Conservation (phyloP, 768 basidiomycete species). For the Macrolepiota dolichaula region DNA sequence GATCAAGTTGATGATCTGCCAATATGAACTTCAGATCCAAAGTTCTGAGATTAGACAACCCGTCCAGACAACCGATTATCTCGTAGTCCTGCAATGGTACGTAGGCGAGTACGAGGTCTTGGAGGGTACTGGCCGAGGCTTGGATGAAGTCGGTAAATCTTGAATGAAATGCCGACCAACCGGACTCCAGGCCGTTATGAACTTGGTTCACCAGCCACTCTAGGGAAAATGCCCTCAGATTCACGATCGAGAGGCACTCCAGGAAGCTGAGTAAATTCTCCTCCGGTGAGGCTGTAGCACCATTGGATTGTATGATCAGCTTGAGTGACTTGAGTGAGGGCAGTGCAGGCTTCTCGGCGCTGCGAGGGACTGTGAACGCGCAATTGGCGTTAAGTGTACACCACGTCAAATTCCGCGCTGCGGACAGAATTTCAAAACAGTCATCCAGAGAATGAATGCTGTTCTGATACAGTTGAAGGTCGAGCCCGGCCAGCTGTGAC, state of each 20-base stretch:
- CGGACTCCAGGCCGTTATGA: neutral
- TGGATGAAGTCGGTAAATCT: constrained; percentile 28
- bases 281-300: constrained; percentile 16
- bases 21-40: constrained; percentile 34
- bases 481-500: constrained; percentile 33
- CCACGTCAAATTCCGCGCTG: constrained; percentile 25
- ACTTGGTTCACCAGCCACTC: constrained; percentile 28
- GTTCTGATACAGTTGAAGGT: constrained; percentile 32
- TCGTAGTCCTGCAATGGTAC: constrained; percentile 34
- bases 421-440: constrained; percentile 29
- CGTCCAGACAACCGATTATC: constrained; percentile 27
- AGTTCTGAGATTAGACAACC: constrained; percentile 24
- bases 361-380: constrained; percentile 15
- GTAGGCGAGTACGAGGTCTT: constrained; percentile 31
- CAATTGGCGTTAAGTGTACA: constrained; percentile 33
- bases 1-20: constrained; percentile 28
- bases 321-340: constrained; percentile 29
- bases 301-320: constrained; percentile 28
- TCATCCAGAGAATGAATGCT: constrained; percentile 32
- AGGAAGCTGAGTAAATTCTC: constrained; percentile 28
- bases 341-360: constrained; percentile 16
- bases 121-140: constrained; percentile 23
- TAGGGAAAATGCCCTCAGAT: constrained; percentile 28
- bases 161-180: constrained; percentile 21
- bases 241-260: constrained; percentile 23